Percentiles rank a stretch among this genome's conserved stretches.
phyloP scores from a whole-genome alignment of 257 asterid species.

The Solanum chaucha region DNA sequence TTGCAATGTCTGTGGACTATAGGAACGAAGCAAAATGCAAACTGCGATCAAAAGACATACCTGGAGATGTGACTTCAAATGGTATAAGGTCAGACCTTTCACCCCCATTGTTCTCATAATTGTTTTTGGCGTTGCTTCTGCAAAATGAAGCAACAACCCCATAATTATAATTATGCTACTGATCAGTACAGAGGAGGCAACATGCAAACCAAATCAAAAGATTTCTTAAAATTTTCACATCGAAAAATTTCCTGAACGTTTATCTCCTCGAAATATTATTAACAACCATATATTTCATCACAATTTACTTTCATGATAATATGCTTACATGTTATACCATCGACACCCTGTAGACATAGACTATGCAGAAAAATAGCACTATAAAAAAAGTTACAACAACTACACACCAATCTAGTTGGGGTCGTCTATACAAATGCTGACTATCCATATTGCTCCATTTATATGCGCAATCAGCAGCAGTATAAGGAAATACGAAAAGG shows the following conservation, averaged over 20 bases:
- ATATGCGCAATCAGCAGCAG: background rate
- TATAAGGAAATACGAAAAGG: background rate
- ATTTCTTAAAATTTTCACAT: background rate
- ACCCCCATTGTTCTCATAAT: slow-evolving; percentile 92
- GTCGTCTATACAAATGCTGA: background rate
- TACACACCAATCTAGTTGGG: background rate
- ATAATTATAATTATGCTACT: background rate
- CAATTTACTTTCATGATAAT: background rate
- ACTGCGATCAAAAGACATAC: slow-evolving; percentile 11
- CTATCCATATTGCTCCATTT: background rate
- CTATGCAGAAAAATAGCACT: background rate
- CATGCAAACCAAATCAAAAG: background rate
- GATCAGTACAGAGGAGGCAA: background rate
- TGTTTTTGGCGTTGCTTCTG: slow-evolving; percentile 93
- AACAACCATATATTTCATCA: background rate
- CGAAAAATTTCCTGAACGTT: background rate
- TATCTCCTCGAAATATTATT: background rate
- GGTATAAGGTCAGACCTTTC: slow-evolving; percentile 88
- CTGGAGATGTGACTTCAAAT: slow-evolving; percentile 97
- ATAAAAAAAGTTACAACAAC: background rate
- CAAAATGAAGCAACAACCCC: slow-evolving; percentile 4
- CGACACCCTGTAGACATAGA: background rate
- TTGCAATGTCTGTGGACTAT: background rate
- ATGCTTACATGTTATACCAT: background rate
- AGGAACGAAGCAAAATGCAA: background rate